A percentile compares a stretch with the other conserved stretches of the same genome.
Conservation (phyloP, 2,329 filamentous ascomycete species). For the Chrysoporthe puriensis region DNA sequence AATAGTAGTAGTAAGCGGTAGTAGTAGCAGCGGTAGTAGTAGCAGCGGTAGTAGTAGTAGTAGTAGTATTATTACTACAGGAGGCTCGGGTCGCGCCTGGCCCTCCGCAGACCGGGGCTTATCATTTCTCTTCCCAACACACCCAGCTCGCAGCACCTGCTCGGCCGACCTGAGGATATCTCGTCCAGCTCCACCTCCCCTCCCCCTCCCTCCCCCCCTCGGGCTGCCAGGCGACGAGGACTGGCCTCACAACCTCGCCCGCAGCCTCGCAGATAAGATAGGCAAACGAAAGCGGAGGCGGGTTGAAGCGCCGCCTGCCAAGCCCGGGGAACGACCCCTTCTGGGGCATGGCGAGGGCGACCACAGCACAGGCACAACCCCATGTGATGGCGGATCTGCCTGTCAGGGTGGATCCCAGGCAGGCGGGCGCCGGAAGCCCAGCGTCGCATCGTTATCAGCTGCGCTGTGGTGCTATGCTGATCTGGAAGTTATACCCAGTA, state of each 20-base stretch:
- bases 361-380: too few species aligned
- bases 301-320: neutral
- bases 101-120: neutral
- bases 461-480: neutral
- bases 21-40: too few species aligned
- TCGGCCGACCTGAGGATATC: neutral
- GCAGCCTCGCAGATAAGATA: conserved; percentile 2
- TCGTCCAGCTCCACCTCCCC: neutral
- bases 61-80: too few species aligned
- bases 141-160: neutral
- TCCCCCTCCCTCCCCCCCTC: too few species aligned
- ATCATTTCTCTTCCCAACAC: neutral
- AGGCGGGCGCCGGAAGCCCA: too few species aligned
- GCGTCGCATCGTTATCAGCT: neutral
- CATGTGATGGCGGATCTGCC: too few species aligned
- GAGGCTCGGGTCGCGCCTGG: too few species aligned
- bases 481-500: neutral
- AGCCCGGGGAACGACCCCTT: neutral
- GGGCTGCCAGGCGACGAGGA: neutral
- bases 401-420: too few species aligned
- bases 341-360: neutral
- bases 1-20: too few species aligned
- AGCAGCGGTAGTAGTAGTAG: too few species aligned
- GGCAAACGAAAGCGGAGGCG: conserved; percentile 3
- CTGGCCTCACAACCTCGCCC: neutral